Evolutionary conservation across 2,329 filamentous ascomycete genomes (phyloP).

Genomic region (Diaporthe destruens): DNA sequence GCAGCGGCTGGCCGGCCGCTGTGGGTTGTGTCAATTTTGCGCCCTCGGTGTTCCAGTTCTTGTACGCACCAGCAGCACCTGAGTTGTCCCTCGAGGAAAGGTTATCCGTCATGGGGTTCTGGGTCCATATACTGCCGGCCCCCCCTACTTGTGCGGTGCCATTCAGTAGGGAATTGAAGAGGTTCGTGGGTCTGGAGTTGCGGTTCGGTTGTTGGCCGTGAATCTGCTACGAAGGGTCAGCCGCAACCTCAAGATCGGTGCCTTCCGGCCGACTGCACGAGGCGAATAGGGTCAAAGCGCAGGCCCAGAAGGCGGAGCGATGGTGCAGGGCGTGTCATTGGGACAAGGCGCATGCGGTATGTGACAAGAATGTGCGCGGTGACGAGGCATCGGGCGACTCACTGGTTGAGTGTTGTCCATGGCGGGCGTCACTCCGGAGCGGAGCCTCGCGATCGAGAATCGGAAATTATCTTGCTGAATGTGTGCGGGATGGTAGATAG

Average conservation of each 20-base stretch:
- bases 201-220: conserved; percentile 38
- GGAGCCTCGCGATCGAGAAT: conserved; percentile 33
- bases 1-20: conserved; percentile 35
- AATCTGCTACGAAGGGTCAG: conserved; percentile 35
- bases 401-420: conserved; percentile 40
- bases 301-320: neutral
- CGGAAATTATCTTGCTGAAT: conserved; percentile 26
- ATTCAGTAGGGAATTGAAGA: conserved; percentile 31
- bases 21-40: conserved; percentile 28
- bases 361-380: neutral
- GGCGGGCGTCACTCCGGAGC: conserved; percentile 38
- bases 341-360: neutral
- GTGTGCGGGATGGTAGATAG: conserved; percentile 11
- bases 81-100: conserved; percentile 37
- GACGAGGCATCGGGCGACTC: conserved; percentile 30
- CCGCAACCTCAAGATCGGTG: conserved; percentile 5
- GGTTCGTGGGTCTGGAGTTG: conserved; percentile 30
- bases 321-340: neutral
- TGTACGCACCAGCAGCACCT: conserved; percentile 36
- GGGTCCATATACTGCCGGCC: conserved; percentile 36
- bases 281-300: neutral
- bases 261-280: neutral
- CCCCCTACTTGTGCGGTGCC: conserved; percentile 28
- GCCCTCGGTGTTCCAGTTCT: neutral
- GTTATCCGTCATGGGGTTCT: conserved; percentile 24